These are phyloP conservation scores for Neopestalotiopsis clavispora DNA, from an alignment of 2,329 filamentous ascomycete species.

Conservation along the genomic window DNA sequence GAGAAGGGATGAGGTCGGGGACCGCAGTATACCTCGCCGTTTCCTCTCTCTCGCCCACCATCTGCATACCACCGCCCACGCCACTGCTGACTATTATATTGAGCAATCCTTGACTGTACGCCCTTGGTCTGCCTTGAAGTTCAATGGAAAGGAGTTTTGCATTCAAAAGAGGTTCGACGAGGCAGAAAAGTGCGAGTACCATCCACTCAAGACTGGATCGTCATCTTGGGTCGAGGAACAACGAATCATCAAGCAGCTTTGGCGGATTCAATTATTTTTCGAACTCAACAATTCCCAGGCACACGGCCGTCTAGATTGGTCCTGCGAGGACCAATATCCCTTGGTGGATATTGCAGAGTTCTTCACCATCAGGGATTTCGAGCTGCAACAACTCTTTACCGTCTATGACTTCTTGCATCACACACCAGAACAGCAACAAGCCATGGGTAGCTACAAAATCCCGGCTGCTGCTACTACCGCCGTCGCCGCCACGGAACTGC, in stretches of 20 bases:
- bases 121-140: background rate
- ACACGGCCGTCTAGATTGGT: background rate
- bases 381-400: constrained; percentile 4
- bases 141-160: background rate
- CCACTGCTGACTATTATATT: constrained; percentile 4
- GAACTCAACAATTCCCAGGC: background rate
- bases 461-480: background rate
- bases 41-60: constrained; percentile 1
- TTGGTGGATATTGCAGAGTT: background rate
- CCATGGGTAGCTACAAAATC: background rate
- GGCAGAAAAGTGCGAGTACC: background rate
- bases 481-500: too few species aligned
- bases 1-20: background rate
- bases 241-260: background rate
- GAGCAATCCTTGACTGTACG: constrained; percentile 1
- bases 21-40: background rate
- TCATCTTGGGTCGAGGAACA: constrained; percentile 8
- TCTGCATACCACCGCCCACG: background rate
- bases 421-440: background rate
- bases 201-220: background rate
- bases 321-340: background rate
- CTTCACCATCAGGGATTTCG: background rate
- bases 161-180: background rate
- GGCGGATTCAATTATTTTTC: constrained; percentile 3
- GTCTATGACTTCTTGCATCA: background rate